Base-by-base conservation (phyloP, 2,329 filamentous ascomycete species). In the Atkinsonella texensis region DNA sequence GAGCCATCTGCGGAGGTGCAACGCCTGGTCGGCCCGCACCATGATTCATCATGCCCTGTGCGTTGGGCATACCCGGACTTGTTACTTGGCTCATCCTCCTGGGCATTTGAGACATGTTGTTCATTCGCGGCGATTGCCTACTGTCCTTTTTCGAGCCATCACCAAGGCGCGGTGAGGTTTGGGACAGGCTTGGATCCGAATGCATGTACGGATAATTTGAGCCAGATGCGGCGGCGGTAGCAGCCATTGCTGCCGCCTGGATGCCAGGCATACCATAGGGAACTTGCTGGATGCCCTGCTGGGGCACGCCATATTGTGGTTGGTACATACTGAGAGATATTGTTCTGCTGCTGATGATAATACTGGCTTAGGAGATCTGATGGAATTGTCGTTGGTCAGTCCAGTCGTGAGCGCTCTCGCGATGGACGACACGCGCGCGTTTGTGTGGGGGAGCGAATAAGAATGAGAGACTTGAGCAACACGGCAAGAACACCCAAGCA, bases 161-260 rank as follows among this genome's bases (percentile, higher is more conserved):
- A 15, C 78, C 79, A 77, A 93, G 83, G 56, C 89, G 81, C 46
- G 89, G 89, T 3, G 89, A 95, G 20, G 81, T 85, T 68, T 78
- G 85, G 67, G 68, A 76, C 70, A 76, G 75, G 71, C 76, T 83
- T 18, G 80, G 76, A 61, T 90, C 86, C 51, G 85, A 81, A 48
- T 83, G 72, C 70, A 89, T 81, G 58, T 85, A 83, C 55, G 85
- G 84, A 59, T 85, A 86, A 56, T 74, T 80, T 54, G 88, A 85
- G 41, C 91, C 90, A 6, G 89, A 90, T 11, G 91, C 91, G 1
- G 91, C 90, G 17, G 91, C 91, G 1, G 90, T 95, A 20, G 86
- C 81, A 44, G 86, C 90, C 87, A 95, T 93, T 53, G 90, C 90
- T 48, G 91, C 90, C 13, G 89, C 89, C 68, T 95, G 88, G 46